Percentiles rank a stretch among this genome's conserved stretches.
Conservation (phyloP, 1,139 yeast species). For the Kodamaea plutei region DNA sequence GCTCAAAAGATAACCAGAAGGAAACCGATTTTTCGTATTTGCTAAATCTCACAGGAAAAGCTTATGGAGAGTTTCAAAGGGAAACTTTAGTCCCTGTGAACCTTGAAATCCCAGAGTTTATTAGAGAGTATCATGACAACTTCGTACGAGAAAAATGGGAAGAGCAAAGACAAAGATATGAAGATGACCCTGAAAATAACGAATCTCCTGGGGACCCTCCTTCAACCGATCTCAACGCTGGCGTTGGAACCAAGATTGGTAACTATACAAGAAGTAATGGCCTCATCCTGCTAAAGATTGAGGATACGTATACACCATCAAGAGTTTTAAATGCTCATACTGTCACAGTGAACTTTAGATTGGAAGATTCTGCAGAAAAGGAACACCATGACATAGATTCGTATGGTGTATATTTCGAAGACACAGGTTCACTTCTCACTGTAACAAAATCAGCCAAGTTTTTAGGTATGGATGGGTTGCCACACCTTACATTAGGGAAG, state of each 20-base stretch:
- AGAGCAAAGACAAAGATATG: conserved; percentile 22
- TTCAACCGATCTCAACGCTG: conserved; percentile 1
- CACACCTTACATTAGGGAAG: conserved; percentile 50
- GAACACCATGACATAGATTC: conserved; percentile 45
- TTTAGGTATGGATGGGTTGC: conserved; percentile 57
- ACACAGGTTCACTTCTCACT: conserved; percentile 63
- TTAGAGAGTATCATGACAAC: conserved; percentile 30
- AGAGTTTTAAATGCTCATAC: conserved; percentile 29
- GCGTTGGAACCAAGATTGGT: conserved; percentile 19
- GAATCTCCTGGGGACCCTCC: conserved; percentile 13
- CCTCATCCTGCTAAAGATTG: conserved; percentile 20
- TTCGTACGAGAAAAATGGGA: conserved; percentile 23
- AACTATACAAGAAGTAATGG: conserved; percentile 28
- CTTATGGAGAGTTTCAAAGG: conserved; percentile 42
- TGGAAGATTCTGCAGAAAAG: conserved; percentile 41
- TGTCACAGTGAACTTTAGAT: conserved; percentile 20
- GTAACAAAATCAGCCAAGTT: conserved; percentile 71
- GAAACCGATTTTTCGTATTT: conserved; percentile 32
- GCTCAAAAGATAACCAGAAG: conserved; percentile 2
- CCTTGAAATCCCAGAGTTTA: conserved; percentile 41
- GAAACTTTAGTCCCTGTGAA: conserved; percentile 13
- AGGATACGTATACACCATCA: conserved; percentile 8
- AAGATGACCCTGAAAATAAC: conserved; percentile 26
- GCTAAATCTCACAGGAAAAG: conserved; percentile 48
- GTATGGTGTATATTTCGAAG: conserved; percentile 67